These are phyloP conservation scores for Albifimbria verrucaria DNA, from an alignment of 2,329 filamentous ascomycete genomes.

Conservation along the genomic window DNA sequence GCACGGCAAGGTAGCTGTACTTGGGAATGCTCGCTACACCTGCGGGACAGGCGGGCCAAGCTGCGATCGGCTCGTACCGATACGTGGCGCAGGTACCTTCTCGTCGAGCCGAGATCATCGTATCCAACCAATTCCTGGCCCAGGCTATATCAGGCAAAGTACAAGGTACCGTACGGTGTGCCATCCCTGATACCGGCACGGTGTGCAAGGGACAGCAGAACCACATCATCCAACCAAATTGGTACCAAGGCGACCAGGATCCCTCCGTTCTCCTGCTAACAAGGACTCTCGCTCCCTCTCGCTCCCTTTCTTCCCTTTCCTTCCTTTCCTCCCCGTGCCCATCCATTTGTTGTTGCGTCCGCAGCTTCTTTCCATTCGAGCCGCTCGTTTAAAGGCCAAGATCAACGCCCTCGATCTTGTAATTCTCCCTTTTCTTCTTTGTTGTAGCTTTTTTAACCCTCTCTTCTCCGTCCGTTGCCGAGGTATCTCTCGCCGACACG, in stretches of 20 bases:
- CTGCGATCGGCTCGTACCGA: background rate
- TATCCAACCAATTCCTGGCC: background rate
- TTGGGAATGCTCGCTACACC: no score
- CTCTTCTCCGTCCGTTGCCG: background rate
- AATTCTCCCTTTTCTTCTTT: slow-evolving; percentile 20
- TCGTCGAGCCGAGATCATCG: background rate
- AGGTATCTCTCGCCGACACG: background rate
- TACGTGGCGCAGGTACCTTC: background rate
- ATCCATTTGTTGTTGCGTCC: slow-evolving; percentile 22
- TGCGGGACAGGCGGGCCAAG: no score
- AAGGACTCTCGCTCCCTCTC: slow-evolving; percentile 14
- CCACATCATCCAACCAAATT: no score
- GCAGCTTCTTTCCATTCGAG: slow-evolving; percentile 30
- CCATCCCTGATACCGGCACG: background rate
- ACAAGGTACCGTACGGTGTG: background rate
- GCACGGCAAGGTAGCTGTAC: no score
- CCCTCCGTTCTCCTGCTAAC: no score
- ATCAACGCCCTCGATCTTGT: slow-evolving; percentile 21
- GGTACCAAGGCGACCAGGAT: no score
- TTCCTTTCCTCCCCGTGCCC: slow-evolving; percentile 21
- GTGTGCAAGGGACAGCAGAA: no score
- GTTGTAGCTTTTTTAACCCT: slow-evolving; percentile 12
- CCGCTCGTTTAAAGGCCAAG: slow-evolving; percentile 34
- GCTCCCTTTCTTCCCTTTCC: slow-evolving; percentile 20
- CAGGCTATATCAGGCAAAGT: no score